Percentiles rank a stretch among this genome's conserved stretches.
phyloP scores from a whole-genome alignment of 140 eudicot species.

The Bidens hawaiensis region DNA sequence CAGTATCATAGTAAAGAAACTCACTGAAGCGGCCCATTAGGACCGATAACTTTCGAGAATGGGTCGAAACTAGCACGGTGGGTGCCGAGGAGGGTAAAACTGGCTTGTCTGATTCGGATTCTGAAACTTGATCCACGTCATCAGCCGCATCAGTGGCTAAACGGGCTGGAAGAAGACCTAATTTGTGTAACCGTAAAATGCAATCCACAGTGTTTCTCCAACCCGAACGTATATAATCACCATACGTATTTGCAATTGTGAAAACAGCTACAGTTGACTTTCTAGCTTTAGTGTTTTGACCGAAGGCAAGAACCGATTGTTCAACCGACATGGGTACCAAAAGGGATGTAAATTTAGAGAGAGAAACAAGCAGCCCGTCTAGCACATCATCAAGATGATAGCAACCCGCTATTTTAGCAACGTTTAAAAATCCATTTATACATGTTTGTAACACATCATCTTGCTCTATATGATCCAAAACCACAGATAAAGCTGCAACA shows the following conservation, averaged over 20 bases:
- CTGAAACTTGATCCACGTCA: slow-evolving; percentile 50
- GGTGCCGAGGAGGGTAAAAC: slow-evolving; percentile 46
- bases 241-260: slow-evolving; percentile 71
- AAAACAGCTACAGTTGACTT: slow-evolving; percentile 78
- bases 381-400: slow-evolving; percentile 80
- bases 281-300: slow-evolving; percentile 71
- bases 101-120: slow-evolving; percentile 41
- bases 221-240: slow-evolving; percentile 74
- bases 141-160: slow-evolving; percentile 88
- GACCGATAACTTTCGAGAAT: slow-evolving; percentile 57
- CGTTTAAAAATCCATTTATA: slow-evolving; percentile 71
- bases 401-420: slow-evolving; percentile 77
- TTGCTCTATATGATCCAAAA: slow-evolving; percentile 72
- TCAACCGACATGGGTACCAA: slow-evolving; percentile 62
- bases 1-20: slow-evolving; percentile 73
- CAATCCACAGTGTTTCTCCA: slow-evolving; percentile 87
- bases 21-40: slow-evolving; percentile 92
- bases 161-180: slow-evolving; percentile 87
- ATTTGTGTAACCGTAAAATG: slow-evolving; percentile 72
- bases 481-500: slow-evolving; percentile 88
- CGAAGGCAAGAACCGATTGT: slow-evolving; percentile 74
- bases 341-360: slow-evolving; percentile 70
- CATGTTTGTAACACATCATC: slow-evolving; percentile 79
- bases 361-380: slow-evolving; percentile 82
- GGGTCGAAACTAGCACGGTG: slow-evolving; percentile 47